These are phyloP conservation scores for Rusavskia elegans DNA, from an alignment of 495 filamentous ascomycete species.

Conservation along the genomic window DNA sequence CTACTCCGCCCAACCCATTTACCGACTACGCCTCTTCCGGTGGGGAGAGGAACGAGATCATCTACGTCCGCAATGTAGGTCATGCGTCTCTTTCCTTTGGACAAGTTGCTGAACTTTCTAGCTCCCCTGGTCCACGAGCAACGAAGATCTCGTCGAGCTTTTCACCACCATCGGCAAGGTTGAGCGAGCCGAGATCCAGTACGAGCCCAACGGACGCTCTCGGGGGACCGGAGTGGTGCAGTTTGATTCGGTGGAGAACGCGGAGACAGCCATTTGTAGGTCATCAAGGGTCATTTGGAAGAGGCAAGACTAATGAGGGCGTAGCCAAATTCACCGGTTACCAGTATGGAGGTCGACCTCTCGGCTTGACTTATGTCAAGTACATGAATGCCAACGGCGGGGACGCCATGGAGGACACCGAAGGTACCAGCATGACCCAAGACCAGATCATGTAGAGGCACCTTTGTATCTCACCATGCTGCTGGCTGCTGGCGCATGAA, in stretches of 20 bases:
- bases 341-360: conserved; percentile 88
- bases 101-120: conserved; percentile 18
- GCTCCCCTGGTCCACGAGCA: conserved; percentile 98
- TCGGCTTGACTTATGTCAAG: conserved; percentile 83
- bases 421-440: conserved; percentile 68
- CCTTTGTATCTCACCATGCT: background rate
- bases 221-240: conserved; percentile 90
- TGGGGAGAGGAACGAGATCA: conserved; percentile 64
- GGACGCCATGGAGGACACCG: conserved; percentile 65
- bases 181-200: conserved; percentile 94
- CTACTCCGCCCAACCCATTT: conserved; percentile 73
- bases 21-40: conserved; percentile 86
- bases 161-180: conserved; percentile 98
- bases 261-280: conserved; percentile 77
- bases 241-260: conserved; percentile 68
- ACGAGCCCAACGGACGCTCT: conserved; percentile 90
- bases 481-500: background rate
- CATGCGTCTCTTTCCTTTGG: background rate
- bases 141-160: conserved; percentile 87
- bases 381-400: conserved; percentile 52
- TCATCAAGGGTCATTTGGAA: background rate
- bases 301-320: conserved; percentile 8
- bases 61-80: conserved; percentile 96
- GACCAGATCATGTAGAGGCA: conserved; percentile 84
- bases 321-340: conserved; percentile 90